Conservation (phyloP, 2,329 filamentous ascomycete species). For the Tricladium varicosporioides region DNA sequence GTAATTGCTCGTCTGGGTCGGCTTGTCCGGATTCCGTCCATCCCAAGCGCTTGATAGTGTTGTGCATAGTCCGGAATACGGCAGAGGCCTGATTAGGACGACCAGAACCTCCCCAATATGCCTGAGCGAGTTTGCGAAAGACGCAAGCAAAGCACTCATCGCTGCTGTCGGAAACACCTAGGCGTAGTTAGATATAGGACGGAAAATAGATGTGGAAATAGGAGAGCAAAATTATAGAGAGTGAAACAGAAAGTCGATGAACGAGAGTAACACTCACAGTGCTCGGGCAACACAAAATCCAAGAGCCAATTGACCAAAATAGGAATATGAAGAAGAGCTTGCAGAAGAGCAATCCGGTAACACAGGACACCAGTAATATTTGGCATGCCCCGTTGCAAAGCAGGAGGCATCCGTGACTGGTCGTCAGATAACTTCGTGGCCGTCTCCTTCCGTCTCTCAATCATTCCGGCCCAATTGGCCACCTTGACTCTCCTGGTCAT, state of each 20-base stretch:
- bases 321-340: conserved; percentile 35
- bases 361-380: conserved; percentile 32
- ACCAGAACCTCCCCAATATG: conserved; percentile 16
- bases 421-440: conserved; percentile 14
- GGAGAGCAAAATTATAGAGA: not conserved
- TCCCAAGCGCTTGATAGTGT: conserved; percentile 9
- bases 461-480: conserved; percentile 3
- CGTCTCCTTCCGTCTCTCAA: not conserved
- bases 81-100: not conserved
- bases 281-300: conserved; percentile 22
- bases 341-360: conserved; percentile 35
- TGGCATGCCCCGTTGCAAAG: conserved; percentile 27
- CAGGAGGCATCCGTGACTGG: conserved; percentile 22
- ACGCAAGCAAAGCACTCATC: conserved; percentile 3
- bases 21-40: conserved; percentile 27
- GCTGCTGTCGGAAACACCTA: not conserved
- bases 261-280: conserved; percentile 24
- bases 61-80: conserved; percentile 9
- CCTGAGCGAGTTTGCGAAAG: conserved; percentile 8
- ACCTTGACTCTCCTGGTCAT: not conserved
- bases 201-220: not conserved
- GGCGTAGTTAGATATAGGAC: not conserved
- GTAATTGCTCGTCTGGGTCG: conserved; percentile 33
- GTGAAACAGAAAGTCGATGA: not conserved
- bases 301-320: conserved; percentile 33